A percentile compares a stretch with the other conserved stretches of the same genome.
These are phyloP conservation scores for Brassica rapa DNA, from an alignment of 345 rosid genomes.

Conservation along the genomic window DNA sequence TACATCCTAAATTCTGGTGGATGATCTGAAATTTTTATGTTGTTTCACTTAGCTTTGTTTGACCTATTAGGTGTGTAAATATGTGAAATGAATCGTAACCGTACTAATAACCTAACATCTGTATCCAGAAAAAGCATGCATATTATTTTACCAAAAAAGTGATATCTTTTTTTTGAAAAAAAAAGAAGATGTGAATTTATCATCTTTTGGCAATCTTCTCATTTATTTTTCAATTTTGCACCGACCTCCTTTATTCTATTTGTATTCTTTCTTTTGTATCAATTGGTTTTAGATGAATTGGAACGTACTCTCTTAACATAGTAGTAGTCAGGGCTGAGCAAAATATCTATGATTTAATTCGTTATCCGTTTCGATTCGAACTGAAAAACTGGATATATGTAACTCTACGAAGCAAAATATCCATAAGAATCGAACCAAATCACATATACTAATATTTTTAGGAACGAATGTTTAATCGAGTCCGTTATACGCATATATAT, in stretches of 20 bases:
- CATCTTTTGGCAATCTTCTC: not conserved
- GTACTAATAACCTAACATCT: not conserved
- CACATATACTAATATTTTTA: too few relatives aligned
- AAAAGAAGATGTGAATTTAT: not conserved
- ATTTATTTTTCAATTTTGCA: not conserved
- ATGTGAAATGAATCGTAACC: not conserved
- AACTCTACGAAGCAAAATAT: too few relatives aligned
- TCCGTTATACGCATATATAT: too few relatives aligned
- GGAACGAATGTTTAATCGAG: too few relatives aligned
- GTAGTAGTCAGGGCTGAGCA: not conserved
- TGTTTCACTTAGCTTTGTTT: not conserved
- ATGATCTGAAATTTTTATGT: not conserved
- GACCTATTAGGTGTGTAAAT: not conserved
- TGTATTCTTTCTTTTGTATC: not conserved
- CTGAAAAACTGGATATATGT: too few relatives aligned
- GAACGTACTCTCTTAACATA: not conserved
- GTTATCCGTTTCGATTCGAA: too few relatives aligned
- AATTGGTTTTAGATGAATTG: not conserved
- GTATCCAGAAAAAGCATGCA: not conserved
- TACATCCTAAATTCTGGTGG: not conserved
- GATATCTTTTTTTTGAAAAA: too few relatives aligned
- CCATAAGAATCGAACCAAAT: too few relatives aligned
- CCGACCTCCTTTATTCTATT: not conserved
- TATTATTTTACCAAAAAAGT: not conserved
- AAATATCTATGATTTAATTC: too few relatives aligned